Percentiles rank a stretch among this genome's conserved stretches.
Evolutionary conservation across 768 basidiomycete genomes (phyloP).

Genomic region (Macrolepiota albuminosa): DNA sequence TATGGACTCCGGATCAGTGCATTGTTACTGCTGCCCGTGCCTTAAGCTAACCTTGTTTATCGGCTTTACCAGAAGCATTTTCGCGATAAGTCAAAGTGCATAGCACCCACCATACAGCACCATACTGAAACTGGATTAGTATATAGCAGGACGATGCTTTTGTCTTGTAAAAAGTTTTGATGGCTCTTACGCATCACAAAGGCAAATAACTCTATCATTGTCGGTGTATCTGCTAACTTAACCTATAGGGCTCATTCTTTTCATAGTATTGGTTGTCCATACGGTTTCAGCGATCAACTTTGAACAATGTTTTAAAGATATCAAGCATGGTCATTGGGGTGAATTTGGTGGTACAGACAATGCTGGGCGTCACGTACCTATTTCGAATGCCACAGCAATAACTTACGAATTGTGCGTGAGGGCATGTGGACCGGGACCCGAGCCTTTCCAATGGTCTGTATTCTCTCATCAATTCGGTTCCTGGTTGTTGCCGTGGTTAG

Average conservation of each 20-base stretch:
- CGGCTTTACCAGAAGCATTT: too few species aligned
- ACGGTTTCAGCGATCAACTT: constrained; percentile 13
- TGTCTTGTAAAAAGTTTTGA: not conserved
- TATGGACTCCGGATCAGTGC: too few species aligned
- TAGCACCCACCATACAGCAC: not conserved
- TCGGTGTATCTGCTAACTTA: not conserved
- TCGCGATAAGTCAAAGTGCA: not conserved
- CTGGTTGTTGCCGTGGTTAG: constrained; percentile 47
- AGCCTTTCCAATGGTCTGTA: constrained; percentile 25
- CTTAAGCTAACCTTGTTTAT: too few species aligned
- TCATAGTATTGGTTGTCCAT: not conserved
- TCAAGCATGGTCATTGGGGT: constrained; percentile 13
- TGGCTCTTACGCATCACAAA: not conserved
- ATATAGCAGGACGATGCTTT: not conserved
- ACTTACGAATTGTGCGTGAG: constrained; percentile 25
- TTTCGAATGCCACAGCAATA: constrained; percentile 22
- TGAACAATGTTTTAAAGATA: constrained; percentile 16
- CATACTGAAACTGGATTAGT: not conserved
- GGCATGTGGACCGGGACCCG: constrained; percentile 22
- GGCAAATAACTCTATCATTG: not conserved
- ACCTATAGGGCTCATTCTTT: not conserved
- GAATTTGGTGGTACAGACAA: constrained; percentile 21
- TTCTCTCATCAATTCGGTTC: constrained; percentile 36
- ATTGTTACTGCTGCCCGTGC: too few species aligned
- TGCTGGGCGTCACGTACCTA: constrained; percentile 19